Base-by-base conservation (phyloP, 345 rosid genomes). In the Excoecaria agallocha region DNA sequence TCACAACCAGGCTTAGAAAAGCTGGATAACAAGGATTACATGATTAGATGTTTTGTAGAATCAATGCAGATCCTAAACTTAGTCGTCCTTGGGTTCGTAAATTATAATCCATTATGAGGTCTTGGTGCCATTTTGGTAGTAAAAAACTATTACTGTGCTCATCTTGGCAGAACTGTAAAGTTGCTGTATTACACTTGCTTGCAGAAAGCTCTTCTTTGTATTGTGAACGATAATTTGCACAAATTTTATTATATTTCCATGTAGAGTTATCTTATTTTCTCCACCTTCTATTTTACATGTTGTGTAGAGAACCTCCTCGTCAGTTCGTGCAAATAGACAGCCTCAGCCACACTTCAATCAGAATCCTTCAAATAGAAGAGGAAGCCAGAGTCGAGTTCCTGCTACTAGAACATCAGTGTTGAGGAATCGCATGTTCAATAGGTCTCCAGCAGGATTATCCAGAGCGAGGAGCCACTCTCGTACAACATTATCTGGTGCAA, bases 321-420 rank as follows among this genome's bases (percentile, higher is more conserved):
- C 77, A 20, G 6, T 39, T 24, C 82, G 76, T 74, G 51, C 85
- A 38, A 77, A 76, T 50, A 78, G 87, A 76, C 89, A 74, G 68
- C 80, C 82, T 55, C 84, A 30, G 75, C 76, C 78, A 51, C 86
- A 74, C 65, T 68, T 82, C 70, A 79, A 75, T 46, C 89, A 60
- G 49, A 76, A 75, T 74, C 70, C 88, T 80, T 77, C 84, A 41
- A 82, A 81, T 72, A 84, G 97, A 80, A 86, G 96, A 82, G 62
- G 79, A 45, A 63, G 75, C 73, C 85, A 79, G 51, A 72, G 78
- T 71, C 85, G 70, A 82, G 74, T 71, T 81, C 86, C 85, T 49
- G 76, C 83, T 56, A 62, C 72, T 68, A 86, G 91, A 82, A 78
- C 77, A 68, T 81, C 89, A 37, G 79, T 66, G 65, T 80, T 79